These are phyloP conservation scores for Cucumis sativus DNA, from an alignment of 306 rosid species.

Conservation along the genomic window DNA sequence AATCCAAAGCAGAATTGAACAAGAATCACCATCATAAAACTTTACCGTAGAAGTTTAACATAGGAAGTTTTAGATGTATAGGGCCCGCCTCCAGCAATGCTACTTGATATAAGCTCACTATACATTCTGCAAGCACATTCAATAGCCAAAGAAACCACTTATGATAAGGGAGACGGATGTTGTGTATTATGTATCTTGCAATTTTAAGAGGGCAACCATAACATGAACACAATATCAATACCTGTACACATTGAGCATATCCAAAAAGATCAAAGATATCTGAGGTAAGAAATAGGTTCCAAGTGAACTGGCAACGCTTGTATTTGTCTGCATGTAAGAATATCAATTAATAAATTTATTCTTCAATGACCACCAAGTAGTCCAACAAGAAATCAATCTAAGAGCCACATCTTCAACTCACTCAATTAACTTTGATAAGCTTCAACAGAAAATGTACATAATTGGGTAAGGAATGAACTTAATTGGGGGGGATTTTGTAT, in stretches of 20 bases:
- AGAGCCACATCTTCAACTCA: background rate
- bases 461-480: too few species aligned
- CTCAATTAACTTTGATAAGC: background rate
- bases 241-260: slow-evolving; percentile 99
- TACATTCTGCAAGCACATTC: slow-evolving; percentile 62
- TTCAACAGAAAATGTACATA: background rate
- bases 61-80: slow-evolving; percentile 75
- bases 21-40: slow-evolving; percentile 1
- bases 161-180: background rate
- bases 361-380: slow-evolving; percentile 1
- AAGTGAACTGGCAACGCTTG: slow-evolving; percentile 78
- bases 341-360: background rate
- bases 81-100: slow-evolving; percentile 89
- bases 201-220: background rate
- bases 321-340: slow-evolving; percentile 63
- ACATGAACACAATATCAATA: slow-evolving; percentile 7
- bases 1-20: background rate
- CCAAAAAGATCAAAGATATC: slow-evolving; percentile 77
- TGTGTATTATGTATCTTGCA: background rate
- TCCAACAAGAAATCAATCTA: background rate
- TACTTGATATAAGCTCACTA: slow-evolving; percentile 91
- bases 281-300: slow-evolving; percentile 94
- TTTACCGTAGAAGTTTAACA: slow-evolving; percentile 83
- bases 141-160: slow-evolving; percentile 2
- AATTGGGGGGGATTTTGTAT: too few species aligned